Evolutionary conservation across 257 asterid genomes (phyloP).

Genomic region (Nemophila menziesii): DNA sequence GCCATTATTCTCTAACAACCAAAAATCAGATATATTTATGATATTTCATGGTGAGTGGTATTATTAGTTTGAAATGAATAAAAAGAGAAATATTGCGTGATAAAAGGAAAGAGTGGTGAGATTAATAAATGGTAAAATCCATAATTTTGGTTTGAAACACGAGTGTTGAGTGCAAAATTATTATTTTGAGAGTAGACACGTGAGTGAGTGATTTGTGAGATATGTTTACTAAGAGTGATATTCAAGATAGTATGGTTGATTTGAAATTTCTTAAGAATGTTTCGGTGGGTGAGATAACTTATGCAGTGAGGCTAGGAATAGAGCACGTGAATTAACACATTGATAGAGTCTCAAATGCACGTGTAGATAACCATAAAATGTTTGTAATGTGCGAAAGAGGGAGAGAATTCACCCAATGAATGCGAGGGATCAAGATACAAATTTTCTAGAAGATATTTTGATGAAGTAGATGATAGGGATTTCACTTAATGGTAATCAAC

Average conservation of each 20-base stretch:
- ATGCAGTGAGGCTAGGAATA: too few relatives aligned
- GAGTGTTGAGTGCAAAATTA: conserved; percentile 3
- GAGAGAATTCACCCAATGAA: neutral
- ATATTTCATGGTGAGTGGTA: too few relatives aligned
- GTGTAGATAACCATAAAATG: too few relatives aligned
- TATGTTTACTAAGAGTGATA: neutral
- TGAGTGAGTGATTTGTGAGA: neutral
- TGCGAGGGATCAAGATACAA: neutral
- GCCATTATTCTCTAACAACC: too few relatives aligned
- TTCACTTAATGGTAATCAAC: neutral
- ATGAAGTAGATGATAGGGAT: conserved; percentile 1
- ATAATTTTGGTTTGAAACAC: neutral
- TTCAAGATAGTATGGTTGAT: neutral
- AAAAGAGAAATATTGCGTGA: neutral
- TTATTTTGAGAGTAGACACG: neutral
- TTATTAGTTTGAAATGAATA: neutral
- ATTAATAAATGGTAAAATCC: neutral
- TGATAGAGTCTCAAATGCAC: too few relatives aligned
- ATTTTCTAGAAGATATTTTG: neutral
- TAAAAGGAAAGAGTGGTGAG: neutral
- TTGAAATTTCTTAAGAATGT: neutral
- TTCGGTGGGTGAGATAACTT: neutral
- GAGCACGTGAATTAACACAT: too few relatives aligned
- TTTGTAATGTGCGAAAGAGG: too few relatives aligned
- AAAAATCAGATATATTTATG: too few relatives aligned